phyloP scores from a whole-genome alignment of 2,329 filamentous ascomycete species.

The Verticillium dahliae region DNA sequence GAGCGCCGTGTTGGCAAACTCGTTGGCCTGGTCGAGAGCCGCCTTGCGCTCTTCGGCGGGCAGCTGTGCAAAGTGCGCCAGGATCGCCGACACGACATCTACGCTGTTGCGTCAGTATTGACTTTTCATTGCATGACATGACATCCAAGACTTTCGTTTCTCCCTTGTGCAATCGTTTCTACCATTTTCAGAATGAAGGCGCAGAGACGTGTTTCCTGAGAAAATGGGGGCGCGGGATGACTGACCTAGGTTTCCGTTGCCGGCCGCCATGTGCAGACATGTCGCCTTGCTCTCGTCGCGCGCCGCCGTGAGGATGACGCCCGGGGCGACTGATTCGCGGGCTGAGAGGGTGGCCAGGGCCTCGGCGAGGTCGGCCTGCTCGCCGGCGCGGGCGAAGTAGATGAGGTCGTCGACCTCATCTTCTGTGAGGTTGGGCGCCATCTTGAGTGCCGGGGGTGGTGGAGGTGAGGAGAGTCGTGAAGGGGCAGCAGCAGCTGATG shows the following conservation, averaged over 20 bases:
- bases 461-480: neutral
- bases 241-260: slow-evolving; percentile 77
- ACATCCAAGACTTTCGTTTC: no score
- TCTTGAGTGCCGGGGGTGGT: slow-evolving; percentile 14
- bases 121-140: no score
- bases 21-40: slow-evolving; percentile 65
- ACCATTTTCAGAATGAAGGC: no score
- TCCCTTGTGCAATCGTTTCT: no score
- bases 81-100: slow-evolving; percentile 39
- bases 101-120: neutral
- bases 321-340: slow-evolving; percentile 51
- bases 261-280: slow-evolving; percentile 84
- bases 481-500: neutral
- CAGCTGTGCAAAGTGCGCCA: slow-evolving; percentile 33
- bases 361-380: slow-evolving; percentile 60
- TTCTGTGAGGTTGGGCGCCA: slow-evolving; percentile 54
- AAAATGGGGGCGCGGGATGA: no score
- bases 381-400: slow-evolving; percentile 76
- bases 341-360: slow-evolving; percentile 53
- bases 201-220: no score
- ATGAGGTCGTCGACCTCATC: slow-evolving; percentile 89
- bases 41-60: slow-evolving; percentile 34
- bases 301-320: slow-evolving; percentile 63
- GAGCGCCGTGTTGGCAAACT: slow-evolving; percentile 80
- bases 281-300: slow-evolving; percentile 73